A percentile compares a stretch with the other conserved stretches of the same genome.
Conservation (phyloP, 2,329 filamentous ascomycete species). For the Aspergillus glaucus region DNA sequence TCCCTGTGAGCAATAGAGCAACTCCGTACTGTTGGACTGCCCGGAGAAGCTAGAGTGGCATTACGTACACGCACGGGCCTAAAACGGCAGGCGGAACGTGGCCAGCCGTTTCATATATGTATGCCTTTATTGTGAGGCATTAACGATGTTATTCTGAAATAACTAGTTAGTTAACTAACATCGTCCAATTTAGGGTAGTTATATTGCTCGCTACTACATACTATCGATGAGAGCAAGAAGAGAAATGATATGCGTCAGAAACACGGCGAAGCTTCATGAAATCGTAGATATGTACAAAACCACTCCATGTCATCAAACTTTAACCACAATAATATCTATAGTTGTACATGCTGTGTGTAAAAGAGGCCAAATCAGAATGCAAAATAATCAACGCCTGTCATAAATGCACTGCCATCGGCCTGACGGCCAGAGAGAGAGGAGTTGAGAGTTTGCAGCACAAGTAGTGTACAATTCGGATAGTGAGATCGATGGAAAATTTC, state of each 20-base stretch:
- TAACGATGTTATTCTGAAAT: too few relatives aligned
- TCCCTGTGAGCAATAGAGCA: neutral
- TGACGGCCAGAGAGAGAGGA: neutral
- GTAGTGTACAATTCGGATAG: neutral
- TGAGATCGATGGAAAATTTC: neutral
- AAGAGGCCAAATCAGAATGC: neutral
- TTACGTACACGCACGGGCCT: constrained; percentile 25
- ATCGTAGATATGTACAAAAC: neutral
- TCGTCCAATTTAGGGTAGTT: too few relatives aligned
- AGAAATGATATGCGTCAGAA: neutral
- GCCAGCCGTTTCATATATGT: too few relatives aligned
- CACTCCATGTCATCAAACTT: neutral
- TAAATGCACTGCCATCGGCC: constrained; percentile 3
- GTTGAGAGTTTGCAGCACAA: neutral
- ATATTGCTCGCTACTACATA: too few relatives aligned
- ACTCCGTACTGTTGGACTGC: constrained; percentile 1
- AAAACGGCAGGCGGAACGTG: constrained; percentile 17
- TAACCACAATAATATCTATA: neutral
- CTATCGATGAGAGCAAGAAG: neutral
- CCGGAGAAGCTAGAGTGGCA: constrained; percentile 37
- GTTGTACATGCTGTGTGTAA: neutral
- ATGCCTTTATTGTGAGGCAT: too few relatives aligned
- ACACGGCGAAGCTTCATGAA: too few relatives aligned
- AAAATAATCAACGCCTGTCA: constrained; percentile 12
- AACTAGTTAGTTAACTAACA: too few relatives aligned